phyloP scores from a whole-genome alignment of 1,284 basidiomycete species.

The Flammula alnicola region DNA sequence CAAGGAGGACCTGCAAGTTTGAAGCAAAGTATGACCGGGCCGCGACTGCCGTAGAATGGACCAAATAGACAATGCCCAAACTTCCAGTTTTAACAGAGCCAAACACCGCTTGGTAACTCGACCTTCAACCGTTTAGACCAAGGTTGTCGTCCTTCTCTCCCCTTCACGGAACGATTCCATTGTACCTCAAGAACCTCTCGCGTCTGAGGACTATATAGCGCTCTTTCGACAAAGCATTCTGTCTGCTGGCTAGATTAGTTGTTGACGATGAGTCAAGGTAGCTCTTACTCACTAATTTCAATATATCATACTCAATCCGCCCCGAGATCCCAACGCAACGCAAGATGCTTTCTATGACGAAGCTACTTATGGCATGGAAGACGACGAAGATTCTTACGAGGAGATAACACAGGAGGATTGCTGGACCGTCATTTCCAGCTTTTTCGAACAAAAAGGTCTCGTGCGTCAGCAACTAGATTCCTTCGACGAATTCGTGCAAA shows the following conservation, averaged over 20 bases:
- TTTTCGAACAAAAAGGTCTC: constrained; percentile 97
- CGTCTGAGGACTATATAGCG: not conserved
- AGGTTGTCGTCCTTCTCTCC: not conserved
- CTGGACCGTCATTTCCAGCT: constrained; percentile 95
- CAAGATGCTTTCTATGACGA: constrained; percentile 67
- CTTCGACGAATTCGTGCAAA: constrained; percentile 99
- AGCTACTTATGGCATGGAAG: constrained; percentile 55
- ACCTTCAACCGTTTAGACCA: constrained; percentile 13
- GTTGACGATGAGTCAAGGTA: constrained; percentile 54
- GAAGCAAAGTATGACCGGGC: too few species aligned
- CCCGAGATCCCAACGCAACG: constrained; percentile 47
- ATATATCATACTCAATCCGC: constrained; percentile 24
- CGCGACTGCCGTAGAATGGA: too few species aligned
- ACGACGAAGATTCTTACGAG: constrained; percentile 70
- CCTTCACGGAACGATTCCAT: not conserved
- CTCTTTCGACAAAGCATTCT: not conserved
- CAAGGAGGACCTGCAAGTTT: too few species aligned
- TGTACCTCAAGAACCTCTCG: not conserved
- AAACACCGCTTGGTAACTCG: constrained; percentile 31
- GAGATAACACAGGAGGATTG: constrained; percentile 93
- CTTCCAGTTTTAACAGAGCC: too few species aligned
- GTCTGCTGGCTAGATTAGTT: constrained; percentile 2
- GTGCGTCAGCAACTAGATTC: constrained; percentile 98
- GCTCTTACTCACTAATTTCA: constrained; percentile 30
- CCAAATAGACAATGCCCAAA: too few species aligned